Evolutionary conservation across 768 basidiomycete genomes (phyloP), one percentile per base, ranked within the genome.

Genomic region (Lentinus tigrinus): DNA sequence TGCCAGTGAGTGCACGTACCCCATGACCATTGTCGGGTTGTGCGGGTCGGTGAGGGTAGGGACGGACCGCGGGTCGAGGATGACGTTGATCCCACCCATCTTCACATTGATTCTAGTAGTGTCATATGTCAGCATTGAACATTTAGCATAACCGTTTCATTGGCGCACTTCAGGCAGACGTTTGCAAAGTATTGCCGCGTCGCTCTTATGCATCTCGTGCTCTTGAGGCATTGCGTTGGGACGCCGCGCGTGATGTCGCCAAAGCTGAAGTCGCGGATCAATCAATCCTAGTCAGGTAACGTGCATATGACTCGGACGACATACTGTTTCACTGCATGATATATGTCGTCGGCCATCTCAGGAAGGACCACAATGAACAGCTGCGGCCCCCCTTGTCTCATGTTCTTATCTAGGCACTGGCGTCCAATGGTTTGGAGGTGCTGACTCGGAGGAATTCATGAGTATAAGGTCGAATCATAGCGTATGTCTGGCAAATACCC

Each of bases 161-260:
- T 21, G 9, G 9, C 85, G 63, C 53, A 90, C 90, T 93, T 93
- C 31, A 93, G 70, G 63, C 82, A 85, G 5, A 92, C 87, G 59
- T 93, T 93, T 0, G 91, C 91, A 57, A 78, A 93, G 64, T 92
- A 93, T 61, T 93, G 91, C 0, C 81, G 72, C 57, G 85, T 91
- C 0, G 88, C 90, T 4, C 80, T 74, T 62, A 72, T 78, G 66
- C 87, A 88, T 64, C 91, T 91, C 4, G 68, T 72, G 17, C 78
- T 77, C 69, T 89, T 89, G 64, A 93, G 63, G 68, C 91, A 93
- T 60, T 93, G 91, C 0, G 91, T 93, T 0, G 90, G 84, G 8
- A 91, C 84, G 24, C 91, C 91, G 63, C 80, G 78, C 40, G 73
- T 72, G 39, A 88, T 75, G 63, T 92, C 89, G 7, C 91, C 90